Evolutionary conservation across 371 early-diverging fungal genomes (phyloP).

Genomic region (Mortierella sp.): DNA sequence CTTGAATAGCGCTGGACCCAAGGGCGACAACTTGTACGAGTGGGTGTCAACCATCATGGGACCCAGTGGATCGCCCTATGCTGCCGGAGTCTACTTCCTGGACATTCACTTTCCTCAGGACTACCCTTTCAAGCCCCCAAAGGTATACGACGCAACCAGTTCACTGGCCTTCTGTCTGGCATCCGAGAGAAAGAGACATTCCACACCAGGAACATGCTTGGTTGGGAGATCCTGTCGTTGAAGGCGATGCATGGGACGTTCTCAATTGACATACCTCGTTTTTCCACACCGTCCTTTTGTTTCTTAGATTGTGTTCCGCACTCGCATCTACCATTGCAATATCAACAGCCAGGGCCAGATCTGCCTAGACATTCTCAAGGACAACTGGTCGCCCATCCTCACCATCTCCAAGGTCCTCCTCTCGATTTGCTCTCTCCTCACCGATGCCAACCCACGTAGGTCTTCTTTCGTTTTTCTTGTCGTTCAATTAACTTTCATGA

Average conservation of each 20-base stretch:
- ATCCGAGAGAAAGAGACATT: neutral
- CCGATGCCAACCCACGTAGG: slow-evolving; percentile 93
- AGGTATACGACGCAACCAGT: slow-evolving; percentile 57
- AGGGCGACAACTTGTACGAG: slow-evolving; percentile 95
- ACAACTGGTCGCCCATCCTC: slow-evolving; percentile 96
- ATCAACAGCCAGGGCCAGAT: slow-evolving; percentile 92
- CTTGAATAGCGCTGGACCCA: slow-evolving; percentile 87
- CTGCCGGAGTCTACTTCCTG: slow-evolving; percentile 96
- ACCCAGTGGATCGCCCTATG: slow-evolving; percentile 87
- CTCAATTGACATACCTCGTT: neutral
- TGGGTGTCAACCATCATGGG: slow-evolving; percentile 97
- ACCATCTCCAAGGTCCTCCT: slow-evolving; percentile 94
- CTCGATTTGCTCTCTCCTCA: slow-evolving; percentile 89
- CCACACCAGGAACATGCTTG: neutral
- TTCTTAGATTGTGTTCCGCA: slow-evolving; percentile 81
- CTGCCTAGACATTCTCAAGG: slow-evolving; percentile 94
- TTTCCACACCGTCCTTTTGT: neutral
- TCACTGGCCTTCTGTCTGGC: neutral
- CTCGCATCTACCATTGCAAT: slow-evolving; percentile 97
- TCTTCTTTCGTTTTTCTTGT: neutral
- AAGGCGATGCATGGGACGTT: neutral
- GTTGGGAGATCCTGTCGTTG: neutral
- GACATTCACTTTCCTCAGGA: slow-evolving; percentile 95
- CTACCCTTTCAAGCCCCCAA: slow-evolving; percentile 97
- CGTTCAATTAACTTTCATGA: neutral